Conservation (phyloP, 345 rosid genomes). For the Cardamine resedifolia region DNA sequence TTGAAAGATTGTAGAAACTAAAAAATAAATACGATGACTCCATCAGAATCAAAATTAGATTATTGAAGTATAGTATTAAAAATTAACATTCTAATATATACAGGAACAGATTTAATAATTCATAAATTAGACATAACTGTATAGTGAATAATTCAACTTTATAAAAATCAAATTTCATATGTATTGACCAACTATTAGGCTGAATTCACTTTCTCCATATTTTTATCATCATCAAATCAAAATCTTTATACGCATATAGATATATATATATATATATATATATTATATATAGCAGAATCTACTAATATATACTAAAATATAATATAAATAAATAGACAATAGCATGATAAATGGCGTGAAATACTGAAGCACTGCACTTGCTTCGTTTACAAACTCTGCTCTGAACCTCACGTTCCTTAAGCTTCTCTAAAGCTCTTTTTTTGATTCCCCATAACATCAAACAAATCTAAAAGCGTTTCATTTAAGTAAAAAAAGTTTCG, state of each 20-base stretch:
- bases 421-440: slow-evolving; percentile 36
- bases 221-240: not conserved
- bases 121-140: not conserved
- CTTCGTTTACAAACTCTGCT: slow-evolving; percentile 39
- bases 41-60: not conserved
- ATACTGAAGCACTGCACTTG: slow-evolving; percentile 36
- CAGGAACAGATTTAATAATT: not conserved
- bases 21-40: not conserved
- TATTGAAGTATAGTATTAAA: no score
- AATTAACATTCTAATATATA: not conserved
- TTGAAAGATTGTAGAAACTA: not conserved
- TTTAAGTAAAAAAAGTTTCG: not conserved
- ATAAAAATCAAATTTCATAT: not conserved
- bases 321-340: slow-evolving; percentile 1
- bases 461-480: slow-evolving; percentile 10
- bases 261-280: no score
- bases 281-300: no score
- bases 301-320: not conserved
- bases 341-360: slow-evolving; percentile 38
- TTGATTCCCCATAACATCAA: slow-evolving; percentile 1
- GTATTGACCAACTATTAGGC: not conserved
- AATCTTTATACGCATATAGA: not conserved
- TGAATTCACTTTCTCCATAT: not conserved
- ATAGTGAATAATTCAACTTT: not conserved
- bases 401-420: slow-evolving; percentile 42